These are phyloP conservation scores for Suillus ampliporus DNA, from an alignment of 768 basidiomycete species.

Conservation along the genomic window DNA sequence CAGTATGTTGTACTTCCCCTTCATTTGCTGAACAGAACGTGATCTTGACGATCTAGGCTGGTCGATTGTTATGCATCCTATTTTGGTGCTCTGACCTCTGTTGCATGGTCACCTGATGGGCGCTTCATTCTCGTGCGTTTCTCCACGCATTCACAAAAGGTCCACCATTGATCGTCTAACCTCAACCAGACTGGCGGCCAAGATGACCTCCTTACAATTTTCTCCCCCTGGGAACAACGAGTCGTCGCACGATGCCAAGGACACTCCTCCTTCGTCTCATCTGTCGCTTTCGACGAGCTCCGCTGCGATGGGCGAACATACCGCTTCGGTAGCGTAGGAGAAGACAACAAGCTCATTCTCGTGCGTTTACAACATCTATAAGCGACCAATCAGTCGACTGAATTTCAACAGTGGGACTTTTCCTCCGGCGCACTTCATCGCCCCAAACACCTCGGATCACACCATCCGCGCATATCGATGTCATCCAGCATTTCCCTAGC, in stretches of 20 bases:
- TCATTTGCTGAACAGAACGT: conserved; percentile 5
- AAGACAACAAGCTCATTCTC: conserved; percentile 93
- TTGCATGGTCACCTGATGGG: conserved; percentile 96
- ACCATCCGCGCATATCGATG: conserved; percentile 78
- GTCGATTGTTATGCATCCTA: conserved; percentile 94
- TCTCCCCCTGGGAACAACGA: conserved; percentile 93
- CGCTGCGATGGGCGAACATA: conserved; percentile 90
- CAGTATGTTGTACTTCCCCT: conserved; percentile 58
- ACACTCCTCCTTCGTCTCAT: conserved; percentile 92
- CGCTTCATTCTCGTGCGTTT: conserved; percentile 79
- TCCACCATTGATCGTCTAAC: conserved; percentile 8
- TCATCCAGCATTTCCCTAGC: conserved; percentile 80
- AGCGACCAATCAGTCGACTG: not conserved
- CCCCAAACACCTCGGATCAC: conserved; percentile 75
- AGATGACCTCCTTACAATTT: conserved; percentile 94
- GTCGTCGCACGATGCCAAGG: conserved; percentile 97
- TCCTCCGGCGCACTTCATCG: conserved; percentile 89
- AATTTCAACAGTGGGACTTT: conserved; percentile 82
- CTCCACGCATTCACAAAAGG: conserved; percentile 9
- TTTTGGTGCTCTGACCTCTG: conserved; percentile 88
- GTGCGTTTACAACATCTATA: conserved; percentile 46
- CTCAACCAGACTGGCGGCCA: conserved; percentile 85
- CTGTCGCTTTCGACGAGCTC: conserved; percentile 88
- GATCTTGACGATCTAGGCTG: conserved; percentile 54
- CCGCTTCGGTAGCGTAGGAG: conserved; percentile 94